Percentiles rank a stretch among this genome's conserved stretches.
Evolutionary conservation across 768 basidiomycete species (phyloP).

Genomic region (Rhodosporidiobolus odoratus): DNA sequence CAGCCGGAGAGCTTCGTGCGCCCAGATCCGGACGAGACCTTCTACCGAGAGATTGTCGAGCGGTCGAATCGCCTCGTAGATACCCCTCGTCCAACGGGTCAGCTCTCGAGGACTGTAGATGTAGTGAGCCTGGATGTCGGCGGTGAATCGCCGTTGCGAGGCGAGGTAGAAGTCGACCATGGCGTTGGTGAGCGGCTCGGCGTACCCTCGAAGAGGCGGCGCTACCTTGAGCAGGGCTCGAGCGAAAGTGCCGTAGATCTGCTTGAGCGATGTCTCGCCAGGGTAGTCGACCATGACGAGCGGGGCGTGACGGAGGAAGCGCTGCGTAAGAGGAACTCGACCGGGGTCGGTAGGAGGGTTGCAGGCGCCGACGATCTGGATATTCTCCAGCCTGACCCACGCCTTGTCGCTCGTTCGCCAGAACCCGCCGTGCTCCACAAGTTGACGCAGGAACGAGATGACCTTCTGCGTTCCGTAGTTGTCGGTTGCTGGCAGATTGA

Average conservation of each 20-base stretch:
- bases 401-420: conserved; percentile 91
- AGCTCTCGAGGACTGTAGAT: conserved; percentile 98
- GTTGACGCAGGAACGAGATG: conserved; percentile 94
- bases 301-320: conserved; percentile 95
- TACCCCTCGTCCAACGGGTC: conserved; percentile 92
- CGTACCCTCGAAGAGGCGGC: conserved; percentile 83
- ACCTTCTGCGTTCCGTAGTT: conserved; percentile 98
- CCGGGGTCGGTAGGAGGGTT: conserved; percentile 99
- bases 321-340: conserved; percentile 93
- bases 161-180: conserved; percentile 95
- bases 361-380: conserved; percentile 98
- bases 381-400: conserved; percentile 97
- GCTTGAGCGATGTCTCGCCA: conserved; percentile 89
- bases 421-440: conserved; percentile 89
- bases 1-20: conserved; percentile 90
- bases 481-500: conserved; percentile 92
- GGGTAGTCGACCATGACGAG: conserved; percentile 99
- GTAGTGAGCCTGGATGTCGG: conserved; percentile 96
- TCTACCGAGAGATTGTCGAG: conserved; percentile 89
- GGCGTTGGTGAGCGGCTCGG: conserved; percentile 89
- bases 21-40: conserved; percentile 94
- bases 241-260: conserved; percentile 98
- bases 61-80: conserved; percentile 93
- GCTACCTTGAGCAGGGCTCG: conserved; percentile 92
- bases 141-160: conserved; percentile 89